Base-by-base conservation (phyloP, 228 moss, liverwort and hornwort species). In the Sphagnum magellanicum region DNA sequence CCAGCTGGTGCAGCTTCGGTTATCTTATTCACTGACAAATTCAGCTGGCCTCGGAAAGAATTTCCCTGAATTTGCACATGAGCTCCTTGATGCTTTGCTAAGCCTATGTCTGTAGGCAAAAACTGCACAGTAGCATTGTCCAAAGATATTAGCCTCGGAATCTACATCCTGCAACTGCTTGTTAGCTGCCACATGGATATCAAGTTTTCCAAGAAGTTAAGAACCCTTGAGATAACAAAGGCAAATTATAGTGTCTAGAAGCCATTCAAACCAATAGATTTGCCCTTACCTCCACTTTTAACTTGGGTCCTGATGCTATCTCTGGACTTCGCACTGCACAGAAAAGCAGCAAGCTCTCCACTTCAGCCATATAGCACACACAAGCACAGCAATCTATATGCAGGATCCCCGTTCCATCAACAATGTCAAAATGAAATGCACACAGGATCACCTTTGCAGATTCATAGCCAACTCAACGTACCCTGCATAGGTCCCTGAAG, bases 401-500 rank as follows among this genome's bases (percentile, higher is more conserved):
- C 7, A 47, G 47, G 17, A 62, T 8, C 13, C 32, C 6, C 3
- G 6, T 16, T 64, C 12, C 65, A 68, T 63, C 63, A 69, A 49
- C 65, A 13, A 13, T 49, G 49, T 52, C 55, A 68, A 52, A 59
- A 15, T 50, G 53, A 32, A 59, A 50, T 50, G 55, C 49, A 58
- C 50, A 65, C n/a, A 63, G 66, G 52, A 74, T 63, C 67, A 67
- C 48, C 4, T 59, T 50, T 66, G n/a, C 10, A 59, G 11, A 59
- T 60, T 32, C 32, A 55, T 12, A 55, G 55, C 60, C 49, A 60
- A 61, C 60, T 57, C 50, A 77, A 77, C 73, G 17, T 84, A 88
- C 88, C 88, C 79, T 75, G 73, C 65, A 53, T 74, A 66, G 74
- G 72, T 71, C 63, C 50, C 59, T 79, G 76, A 66, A 81, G 70